A percentile compares a stretch with the other conserved stretches of the same genome.
These are phyloP conservation scores for Candida glucosophila DNA, from an alignment of 1,139 yeast species.

Conservation along the genomic window DNA sequence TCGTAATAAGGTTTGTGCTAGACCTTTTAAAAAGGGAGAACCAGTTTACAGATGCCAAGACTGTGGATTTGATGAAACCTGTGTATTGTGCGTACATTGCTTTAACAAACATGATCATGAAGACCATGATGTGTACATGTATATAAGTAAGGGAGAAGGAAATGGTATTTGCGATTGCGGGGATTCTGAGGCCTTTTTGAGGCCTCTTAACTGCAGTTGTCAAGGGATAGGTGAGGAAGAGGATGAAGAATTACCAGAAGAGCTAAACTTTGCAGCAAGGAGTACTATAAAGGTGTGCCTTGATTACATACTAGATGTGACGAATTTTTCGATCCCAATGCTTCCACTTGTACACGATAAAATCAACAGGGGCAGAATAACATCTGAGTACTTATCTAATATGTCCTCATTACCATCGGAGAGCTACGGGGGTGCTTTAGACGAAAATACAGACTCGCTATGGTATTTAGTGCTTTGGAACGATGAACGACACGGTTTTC, in stretches of 20 bases:
- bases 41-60: constrained; percentile 56
- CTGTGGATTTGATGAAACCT: constrained; percentile 68
- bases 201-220: constrained; percentile 44
- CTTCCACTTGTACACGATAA: constrained; percentile 27
- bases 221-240: constrained; percentile 8
- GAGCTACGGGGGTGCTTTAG: constrained; percentile 22
- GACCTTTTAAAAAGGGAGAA: constrained; percentile 49
- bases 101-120: constrained; percentile 60
- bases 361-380: constrained; percentile 12
- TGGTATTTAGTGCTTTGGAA: constrained; percentile 58
- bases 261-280: constrained; percentile 11
- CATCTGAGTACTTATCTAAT: constrained; percentile 18
- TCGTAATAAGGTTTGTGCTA: constrained; percentile 47
- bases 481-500: constrained; percentile 60
- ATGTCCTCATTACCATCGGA: constrained; percentile 19
- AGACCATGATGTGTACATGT: constrained; percentile 52
- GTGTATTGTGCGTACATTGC: constrained; percentile 65
- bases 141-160: constrained; percentile 36
- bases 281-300: constrained; percentile 28
- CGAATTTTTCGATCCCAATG: constrained; percentile 25
- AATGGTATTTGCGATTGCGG: constrained; percentile 90
- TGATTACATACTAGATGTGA: constrained; percentile 43
- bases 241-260: constrained; percentile 5
- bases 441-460: constrained; percentile 15
- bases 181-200: constrained; percentile 72